Evolutionary conservation across 2,329 filamentous ascomycete genomes (phyloP).

Genomic region (Pseudogymnoascus sp.): DNA sequence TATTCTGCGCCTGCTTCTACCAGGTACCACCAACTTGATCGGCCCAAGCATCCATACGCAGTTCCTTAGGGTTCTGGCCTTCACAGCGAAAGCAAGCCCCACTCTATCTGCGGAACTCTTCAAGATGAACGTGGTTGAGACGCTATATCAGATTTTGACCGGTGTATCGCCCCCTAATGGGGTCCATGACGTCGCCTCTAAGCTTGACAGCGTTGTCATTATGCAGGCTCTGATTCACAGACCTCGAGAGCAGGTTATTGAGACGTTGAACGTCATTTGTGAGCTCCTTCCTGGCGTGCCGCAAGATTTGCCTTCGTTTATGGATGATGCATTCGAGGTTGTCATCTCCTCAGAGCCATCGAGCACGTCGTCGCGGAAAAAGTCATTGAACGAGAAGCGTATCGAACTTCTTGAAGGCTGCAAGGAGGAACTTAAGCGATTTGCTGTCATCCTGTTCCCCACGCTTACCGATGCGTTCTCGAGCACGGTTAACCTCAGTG

Average conservation of each 20-base stretch:
- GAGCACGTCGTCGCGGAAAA: slow-evolving; percentile 37
- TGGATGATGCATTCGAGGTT: slow-evolving; percentile 39
- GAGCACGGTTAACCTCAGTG: slow-evolving; percentile 90
- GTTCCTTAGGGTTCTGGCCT: slow-evolving; percentile 84
- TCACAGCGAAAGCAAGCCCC: slow-evolving; percentile 83
- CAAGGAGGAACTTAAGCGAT: slow-evolving; percentile 79
- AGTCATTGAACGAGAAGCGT: slow-evolving; percentile 67
- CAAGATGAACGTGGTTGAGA: slow-evolving; percentile 95
- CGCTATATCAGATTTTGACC: slow-evolving; percentile 91
- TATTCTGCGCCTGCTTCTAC: slow-evolving; percentile 77
- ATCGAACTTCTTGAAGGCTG: slow-evolving; percentile 76
- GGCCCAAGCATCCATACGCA: slow-evolving; percentile 92
- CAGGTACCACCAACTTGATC: slow-evolving; percentile 92
- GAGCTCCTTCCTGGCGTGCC: slow-evolving; percentile 77
- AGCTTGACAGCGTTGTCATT: slow-evolving; percentile 92
- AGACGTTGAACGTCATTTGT: slow-evolving; percentile 95
- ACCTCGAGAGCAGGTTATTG: slow-evolving; percentile 90
- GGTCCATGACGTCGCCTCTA: slow-evolving; percentile 68
- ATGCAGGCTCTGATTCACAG: slow-evolving; percentile 98
- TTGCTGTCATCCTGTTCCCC: slow-evolving; percentile 85
- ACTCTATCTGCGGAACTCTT: slow-evolving; percentile 80
- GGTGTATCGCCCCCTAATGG: slow-evolving; percentile 85
- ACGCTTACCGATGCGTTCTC: slow-evolving; percentile 95
- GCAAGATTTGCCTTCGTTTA: slow-evolving; percentile 39
- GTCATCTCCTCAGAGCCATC: slow-evolving; percentile 32